Evolutionary conservation across 129 eudicot genomes (phyloP).

Genomic region (Escallonia herrerae): DNA sequence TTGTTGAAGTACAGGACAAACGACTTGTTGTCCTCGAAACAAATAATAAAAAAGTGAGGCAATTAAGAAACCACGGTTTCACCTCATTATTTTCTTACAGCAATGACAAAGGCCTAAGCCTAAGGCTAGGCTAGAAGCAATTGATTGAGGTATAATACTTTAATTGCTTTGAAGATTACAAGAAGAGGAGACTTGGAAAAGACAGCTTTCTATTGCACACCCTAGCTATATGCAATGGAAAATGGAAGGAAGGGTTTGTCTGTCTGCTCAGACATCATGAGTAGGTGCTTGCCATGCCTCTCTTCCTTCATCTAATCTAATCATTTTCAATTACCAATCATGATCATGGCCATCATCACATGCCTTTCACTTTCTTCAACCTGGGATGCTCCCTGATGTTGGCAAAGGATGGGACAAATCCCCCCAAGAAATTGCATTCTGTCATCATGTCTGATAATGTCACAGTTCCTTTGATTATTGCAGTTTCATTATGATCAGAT

Average conservation of each 20-base stretch:
- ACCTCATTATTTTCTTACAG: background rate
- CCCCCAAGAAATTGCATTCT: slow-evolving; percentile 6
- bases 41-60: no score
- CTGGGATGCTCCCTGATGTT: slow-evolving; percentile 26
- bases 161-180: slow-evolving; percentile 11
- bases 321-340: slow-evolving; percentile 7
- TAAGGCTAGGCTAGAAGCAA: background rate
- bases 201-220: slow-evolving; percentile 13
- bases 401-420: slow-evolving; percentile 16
- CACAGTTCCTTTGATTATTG: background rate
- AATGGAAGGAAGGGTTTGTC: slow-evolving; percentile 17
- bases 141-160: slow-evolving; percentile 5
- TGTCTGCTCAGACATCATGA: slow-evolving; percentile 20
- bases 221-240: background rate
- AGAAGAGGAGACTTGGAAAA: slow-evolving; percentile 10
- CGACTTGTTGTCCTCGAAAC: no score
- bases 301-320: background rate
- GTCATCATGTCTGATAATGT: slow-evolving; percentile 1
- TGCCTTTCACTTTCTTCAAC: slow-evolving; percentile 15
- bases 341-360: slow-evolving; percentile 12
- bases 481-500: background rate
- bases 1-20: no score
- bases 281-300: slow-evolving; percentile 23
- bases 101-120: background rate
- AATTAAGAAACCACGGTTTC: background rate